A percentile compares a stretch with the other conserved stretches of the same genome.
Evolutionary conservation across 2,329 filamentous ascomycete genomes (phyloP).

Genomic region (Clonostachys rosea): DNA sequence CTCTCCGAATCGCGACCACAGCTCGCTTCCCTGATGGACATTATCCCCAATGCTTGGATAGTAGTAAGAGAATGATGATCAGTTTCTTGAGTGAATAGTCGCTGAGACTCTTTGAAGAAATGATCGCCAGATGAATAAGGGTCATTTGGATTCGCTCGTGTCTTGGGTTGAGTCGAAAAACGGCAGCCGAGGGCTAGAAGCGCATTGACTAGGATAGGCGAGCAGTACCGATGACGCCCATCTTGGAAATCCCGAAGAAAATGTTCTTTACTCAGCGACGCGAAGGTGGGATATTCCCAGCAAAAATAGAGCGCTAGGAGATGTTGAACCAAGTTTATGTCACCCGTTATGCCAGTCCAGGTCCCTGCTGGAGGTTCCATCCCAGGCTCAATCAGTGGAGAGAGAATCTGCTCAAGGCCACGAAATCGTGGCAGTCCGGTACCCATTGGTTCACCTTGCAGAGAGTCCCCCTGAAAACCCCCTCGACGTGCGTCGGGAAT

Average conservation of each 20-base stretch:
- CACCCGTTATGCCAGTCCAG: constrained; percentile 60
- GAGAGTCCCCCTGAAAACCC: constrained; percentile 44
- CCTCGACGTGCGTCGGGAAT: constrained; percentile 32
- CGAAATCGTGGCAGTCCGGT: constrained; percentile 26
- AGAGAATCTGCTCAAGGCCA: constrained; percentile 42
- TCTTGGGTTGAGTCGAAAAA: constrained; percentile 61
- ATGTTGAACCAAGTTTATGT: constrained; percentile 55
- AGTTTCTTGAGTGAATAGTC: constrained; percentile 52
- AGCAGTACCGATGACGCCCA: constrained; percentile 62
- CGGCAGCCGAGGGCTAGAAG: constrained; percentile 63
- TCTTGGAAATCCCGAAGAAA: constrained; percentile 62
- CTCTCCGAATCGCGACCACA: constrained; percentile 68
- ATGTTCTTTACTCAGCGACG: constrained; percentile 66
- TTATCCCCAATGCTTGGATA: constrained; percentile 70
- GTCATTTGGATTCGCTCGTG: constrained; percentile 57
- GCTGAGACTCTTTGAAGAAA: constrained; percentile 66
- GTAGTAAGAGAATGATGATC: constrained; percentile 63
- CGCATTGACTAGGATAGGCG: constrained; percentile 61
- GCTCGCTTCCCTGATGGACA: constrained; percentile 72
- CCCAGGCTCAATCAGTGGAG: constrained; percentile 36
- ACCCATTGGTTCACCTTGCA: constrained; percentile 22
- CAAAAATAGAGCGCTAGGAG: constrained; percentile 66
- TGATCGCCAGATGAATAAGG: constrained; percentile 65
- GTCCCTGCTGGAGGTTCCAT: constrained; percentile 33
- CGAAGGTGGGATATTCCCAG: constrained; percentile 73